A percentile compares a stretch with the other conserved stretches of the same genome.
Conservation (phyloP, 1,284 basidiomycete species). For the Boletus hoseneyae region DNA sequence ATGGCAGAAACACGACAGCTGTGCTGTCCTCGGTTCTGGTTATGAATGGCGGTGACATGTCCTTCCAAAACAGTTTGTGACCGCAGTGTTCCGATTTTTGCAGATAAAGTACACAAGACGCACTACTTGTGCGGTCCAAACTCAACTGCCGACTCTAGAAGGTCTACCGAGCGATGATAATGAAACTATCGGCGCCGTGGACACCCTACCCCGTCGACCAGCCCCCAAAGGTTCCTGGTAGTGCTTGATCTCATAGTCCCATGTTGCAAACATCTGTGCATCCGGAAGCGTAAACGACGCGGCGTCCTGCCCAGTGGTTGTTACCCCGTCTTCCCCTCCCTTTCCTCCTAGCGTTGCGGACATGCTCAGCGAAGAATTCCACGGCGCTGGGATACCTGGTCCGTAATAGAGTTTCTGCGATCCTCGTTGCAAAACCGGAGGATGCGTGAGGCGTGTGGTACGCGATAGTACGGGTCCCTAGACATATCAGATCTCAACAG, state of each 20-base stretch:
- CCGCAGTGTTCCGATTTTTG: no score
- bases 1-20: conserved; percentile 1
- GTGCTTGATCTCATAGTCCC: conserved; percentile 70
- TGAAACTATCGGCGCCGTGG: conserved; percentile 20
- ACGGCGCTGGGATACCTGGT: conserved; percentile 56
- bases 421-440: conserved; percentile 54
- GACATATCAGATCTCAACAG: neutral
- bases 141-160: conserved; percentile 23
- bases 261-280: conserved; percentile 67
- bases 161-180: conserved; percentile 22
- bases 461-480: conserved; percentile 48
- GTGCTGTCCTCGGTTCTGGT: no score
- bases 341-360: conserved; percentile 27
- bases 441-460: conserved; percentile 61
- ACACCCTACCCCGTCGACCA: conserved; percentile 22
- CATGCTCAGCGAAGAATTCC: conserved; percentile 49
- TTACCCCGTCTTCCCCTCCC: conserved; percentile 23
- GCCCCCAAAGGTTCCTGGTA: conserved; percentile 48
- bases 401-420: conserved; percentile 62
- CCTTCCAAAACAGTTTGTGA: neutral
- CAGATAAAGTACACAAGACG: no score
- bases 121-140: neutral
- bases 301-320: conserved; percentile 34
- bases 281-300: conserved; percentile 52
- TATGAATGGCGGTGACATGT: no score